Evolutionary conservation across 208 protist species (phyloP).

Genomic region (Leishmania aethiopica): DNA sequence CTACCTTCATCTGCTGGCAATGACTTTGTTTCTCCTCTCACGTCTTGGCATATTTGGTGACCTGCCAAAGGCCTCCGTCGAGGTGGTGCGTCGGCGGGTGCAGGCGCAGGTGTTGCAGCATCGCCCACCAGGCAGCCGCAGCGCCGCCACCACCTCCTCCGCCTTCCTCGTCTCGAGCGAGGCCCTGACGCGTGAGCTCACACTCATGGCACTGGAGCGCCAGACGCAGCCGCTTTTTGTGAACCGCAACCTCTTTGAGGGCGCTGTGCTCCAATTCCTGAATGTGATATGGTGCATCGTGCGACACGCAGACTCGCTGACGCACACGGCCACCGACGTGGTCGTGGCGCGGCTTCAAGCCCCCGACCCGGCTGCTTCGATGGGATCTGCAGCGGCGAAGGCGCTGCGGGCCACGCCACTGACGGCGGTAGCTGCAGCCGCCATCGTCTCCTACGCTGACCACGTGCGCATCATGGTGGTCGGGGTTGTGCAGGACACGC

Average conservation of each 20-base stretch:
- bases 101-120: conserved; percentile 16
- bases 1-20: conserved; percentile 66
- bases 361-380: conserved; percentile 6
- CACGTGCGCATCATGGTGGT: conserved; percentile 60
- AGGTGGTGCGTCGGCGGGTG: conserved; percentile 18
- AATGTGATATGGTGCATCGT: conserved; percentile 60
- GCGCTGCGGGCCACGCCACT: neutral
- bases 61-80: conserved; percentile 11
- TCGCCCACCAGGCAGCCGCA: neutral
- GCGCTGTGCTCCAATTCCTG: conserved; percentile 64
- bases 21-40: conserved; percentile 37
- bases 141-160: neutral
- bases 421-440: neutral
- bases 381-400: neutral
- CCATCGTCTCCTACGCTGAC: conserved; percentile 52
- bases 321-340: conserved; percentile 54
- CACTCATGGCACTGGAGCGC: conserved; percentile 19
- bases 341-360: conserved; percentile 22
- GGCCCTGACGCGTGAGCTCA: conserved; percentile 14
- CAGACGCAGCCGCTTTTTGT: conserved; percentile 52
- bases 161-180: neutral
- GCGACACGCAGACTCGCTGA: conserved; percentile 64
- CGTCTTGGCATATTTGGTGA: conserved; percentile 46
- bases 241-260: conserved; percentile 63
- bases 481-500: conserved; percentile 53